Evolutionary conservation across 345 rosid species (phyloP), one percentile per base, ranked within the genome.

Genomic region (Lepidium didymum): DNA sequence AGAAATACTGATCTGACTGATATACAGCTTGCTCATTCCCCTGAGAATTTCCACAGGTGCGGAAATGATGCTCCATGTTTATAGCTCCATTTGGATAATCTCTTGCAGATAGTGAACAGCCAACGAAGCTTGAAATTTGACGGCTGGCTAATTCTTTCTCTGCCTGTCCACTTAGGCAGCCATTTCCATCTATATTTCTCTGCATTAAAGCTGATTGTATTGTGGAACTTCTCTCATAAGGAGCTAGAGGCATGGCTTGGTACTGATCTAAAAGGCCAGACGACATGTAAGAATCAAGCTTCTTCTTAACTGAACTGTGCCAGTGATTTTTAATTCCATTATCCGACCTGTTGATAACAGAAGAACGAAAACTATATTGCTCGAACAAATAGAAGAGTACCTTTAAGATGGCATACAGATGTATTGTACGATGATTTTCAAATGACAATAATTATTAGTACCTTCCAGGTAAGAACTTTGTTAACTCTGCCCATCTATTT

Each of bases 391-490:
- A 53, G 31, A 74, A 53, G 58, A 44, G 53, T 13, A 52, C 50
- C 27, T 19, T 29, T 36, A 6, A 10, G 42, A 40, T 11, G n/a
- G 29, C 35, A 38, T 40, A 50, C 33, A 34, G 15, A 44, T 64
- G 73, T 21, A 67, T 7, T 64, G 73, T 21, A 67, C 9, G 1
- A 25, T 13, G 34, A 62, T 57, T 35, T 38, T 13, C 62, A 65
- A 36, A 29, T 16, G 60, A 41, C 16, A 37, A 40, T 54, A 73
- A 50, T 11, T 31, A 51, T 37, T 4, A 43, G 29, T 85, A 92
- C 99, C 99, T 91, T 83, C 99, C 99, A 76, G 97, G 97, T 77
- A 95, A 85, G 81, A 89, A 86, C 81, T 95, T 91, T 49, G 99
- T 78, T 47, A 95, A 82, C 85, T 95, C 97, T 14, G 97, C 99